These are phyloP conservation scores for Umbelopsis isabellina DNA, from an alignment of 192 early-diverging fungal genomes.

Conservation along the genomic window DNA sequence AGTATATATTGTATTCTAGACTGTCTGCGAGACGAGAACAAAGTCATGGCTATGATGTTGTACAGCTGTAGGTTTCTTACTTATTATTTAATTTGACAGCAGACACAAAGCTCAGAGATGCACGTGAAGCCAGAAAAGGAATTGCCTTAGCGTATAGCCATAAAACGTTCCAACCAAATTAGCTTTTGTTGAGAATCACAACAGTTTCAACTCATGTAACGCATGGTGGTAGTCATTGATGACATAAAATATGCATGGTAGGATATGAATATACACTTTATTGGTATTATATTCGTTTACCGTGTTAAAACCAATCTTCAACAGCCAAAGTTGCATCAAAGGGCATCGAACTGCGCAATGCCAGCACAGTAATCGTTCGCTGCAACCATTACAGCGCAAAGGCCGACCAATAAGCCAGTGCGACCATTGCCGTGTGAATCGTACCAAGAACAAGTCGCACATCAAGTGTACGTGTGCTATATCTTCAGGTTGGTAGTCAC, in stretches of 20 bases:
- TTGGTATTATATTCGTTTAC: neutral
- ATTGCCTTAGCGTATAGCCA: too few species aligned
- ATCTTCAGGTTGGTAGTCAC: slow-evolving; percentile 23
- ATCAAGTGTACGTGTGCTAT: slow-evolving; percentile 71
- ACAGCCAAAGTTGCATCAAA: slow-evolving; percentile 57
- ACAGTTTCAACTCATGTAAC: neutral
- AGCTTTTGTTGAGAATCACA: too few species aligned
- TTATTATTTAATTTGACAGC: too few species aligned
- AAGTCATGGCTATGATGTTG: too few species aligned
- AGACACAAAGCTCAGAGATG: too few species aligned
- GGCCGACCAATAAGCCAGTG: slow-evolving; percentile 78
- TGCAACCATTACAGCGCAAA: slow-evolving; percentile 66
- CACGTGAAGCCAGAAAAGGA: too few species aligned
- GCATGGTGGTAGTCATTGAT: slow-evolving; percentile 18
- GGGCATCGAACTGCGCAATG: slow-evolving; percentile 61
- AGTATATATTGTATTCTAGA: neutral
- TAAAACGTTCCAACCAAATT: too few species aligned
- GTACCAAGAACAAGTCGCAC: slow-evolving; percentile 65
- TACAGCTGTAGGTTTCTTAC: too few species aligned
- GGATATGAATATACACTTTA: neutral
- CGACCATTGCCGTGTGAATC: slow-evolving; percentile 68
- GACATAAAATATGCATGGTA: slow-evolving; percentile 54
- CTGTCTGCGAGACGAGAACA: neutral
- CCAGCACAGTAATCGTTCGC: slow-evolving; percentile 57
- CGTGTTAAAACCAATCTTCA: neutral